Percentiles rank a stretch among this genome's conserved stretches.
Conservation (phyloP, 2,329 filamentous ascomycete species). For the Thielaviopsis cerberus region DNA sequence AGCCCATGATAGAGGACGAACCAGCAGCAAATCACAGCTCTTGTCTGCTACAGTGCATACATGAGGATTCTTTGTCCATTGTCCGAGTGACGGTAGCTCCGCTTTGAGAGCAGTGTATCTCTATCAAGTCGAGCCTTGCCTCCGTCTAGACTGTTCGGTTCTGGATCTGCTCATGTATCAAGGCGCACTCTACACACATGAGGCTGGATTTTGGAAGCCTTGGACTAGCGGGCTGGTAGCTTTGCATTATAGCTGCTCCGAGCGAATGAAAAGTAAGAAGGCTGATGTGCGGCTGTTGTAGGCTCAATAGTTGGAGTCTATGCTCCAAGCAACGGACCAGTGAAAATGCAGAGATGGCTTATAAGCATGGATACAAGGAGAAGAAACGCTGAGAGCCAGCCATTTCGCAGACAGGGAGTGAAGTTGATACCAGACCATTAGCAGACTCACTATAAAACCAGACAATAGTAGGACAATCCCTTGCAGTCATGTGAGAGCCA, state of each 20-base stretch:
- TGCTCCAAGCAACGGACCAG: background rate
- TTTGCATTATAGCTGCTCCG: background rate
- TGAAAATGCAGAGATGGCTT: background rate
- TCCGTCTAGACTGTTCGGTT: background rate
- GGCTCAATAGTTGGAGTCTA: background rate
- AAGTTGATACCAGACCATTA: background rate
- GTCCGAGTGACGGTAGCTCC: background rate
- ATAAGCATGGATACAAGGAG: background rate
- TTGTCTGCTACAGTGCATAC: background rate
- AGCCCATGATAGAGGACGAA: background rate
- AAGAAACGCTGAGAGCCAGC: background rate
- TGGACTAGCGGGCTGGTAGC: background rate
- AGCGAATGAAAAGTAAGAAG: background rate
- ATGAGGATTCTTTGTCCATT: background rate
- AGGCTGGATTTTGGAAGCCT: background rate
- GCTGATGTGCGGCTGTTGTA: background rate
- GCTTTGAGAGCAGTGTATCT: background rate
- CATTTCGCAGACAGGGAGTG: background rate
- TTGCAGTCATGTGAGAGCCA: background rate
- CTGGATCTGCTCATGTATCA: background rate
- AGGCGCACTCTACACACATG: background rate
- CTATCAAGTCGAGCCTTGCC: background rate
- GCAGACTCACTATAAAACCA: background rate
- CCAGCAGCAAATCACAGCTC: background rate
- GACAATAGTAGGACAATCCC: background rate